phyloP scores from a whole-genome alignment of 441 rosid genomes.

The Pelargonium cotyledonis region DNA sequence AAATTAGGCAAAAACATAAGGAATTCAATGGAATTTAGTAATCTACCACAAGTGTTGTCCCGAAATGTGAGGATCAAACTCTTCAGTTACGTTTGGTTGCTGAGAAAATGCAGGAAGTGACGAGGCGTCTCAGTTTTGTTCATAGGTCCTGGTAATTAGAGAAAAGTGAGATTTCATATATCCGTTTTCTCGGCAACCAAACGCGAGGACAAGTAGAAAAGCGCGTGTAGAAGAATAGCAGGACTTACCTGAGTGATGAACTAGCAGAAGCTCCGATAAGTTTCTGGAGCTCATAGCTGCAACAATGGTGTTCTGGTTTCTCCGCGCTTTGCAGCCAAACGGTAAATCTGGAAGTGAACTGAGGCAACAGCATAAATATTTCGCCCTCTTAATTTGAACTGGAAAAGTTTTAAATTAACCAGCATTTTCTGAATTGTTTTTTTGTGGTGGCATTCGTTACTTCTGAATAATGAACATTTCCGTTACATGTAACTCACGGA shows the following conservation, averaged over 20 bases:
- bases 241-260: constrained; percentile 2
- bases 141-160: not conserved
- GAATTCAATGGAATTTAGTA: not conserved
- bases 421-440: too few species aligned
- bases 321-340: constrained; percentile 1
- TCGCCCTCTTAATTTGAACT: too few species aligned
- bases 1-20: too few species aligned
- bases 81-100: not conserved
- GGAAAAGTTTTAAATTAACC: too few species aligned
- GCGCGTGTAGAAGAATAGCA: not conserved
- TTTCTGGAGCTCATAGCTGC: constrained; percentile 4
- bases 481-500: too few species aligned
- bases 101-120: not conserved
- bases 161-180: not conserved
- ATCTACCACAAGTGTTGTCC: too few species aligned
- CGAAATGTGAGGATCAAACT: not conserved
- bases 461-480: too few species aligned
- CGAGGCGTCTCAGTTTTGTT: not conserved
- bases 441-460: too few species aligned
- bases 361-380: too few species aligned
- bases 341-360: not conserved
- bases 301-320: not conserved
- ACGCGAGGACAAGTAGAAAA: not conserved
- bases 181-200: constrained; percentile 2
- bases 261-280: not conserved